phyloP scores from a whole-genome alignment of 2,329 filamentous ascomycete genomes.

The Scytalidium sp. region DNA sequence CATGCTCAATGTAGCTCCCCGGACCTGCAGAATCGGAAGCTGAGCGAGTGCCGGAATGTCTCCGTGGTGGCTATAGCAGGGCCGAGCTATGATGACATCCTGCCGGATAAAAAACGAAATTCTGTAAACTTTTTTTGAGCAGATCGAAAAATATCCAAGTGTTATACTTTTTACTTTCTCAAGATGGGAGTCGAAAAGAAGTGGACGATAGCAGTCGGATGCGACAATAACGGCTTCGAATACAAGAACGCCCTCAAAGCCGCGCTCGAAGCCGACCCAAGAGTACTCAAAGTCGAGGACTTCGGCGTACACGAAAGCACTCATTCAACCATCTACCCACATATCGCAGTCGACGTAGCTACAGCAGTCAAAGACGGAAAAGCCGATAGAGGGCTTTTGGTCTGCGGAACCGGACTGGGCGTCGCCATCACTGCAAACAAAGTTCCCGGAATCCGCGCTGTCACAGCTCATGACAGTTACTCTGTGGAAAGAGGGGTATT shows the following conservation, averaged over 20 bases:
- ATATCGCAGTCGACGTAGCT: constrained; percentile 72
- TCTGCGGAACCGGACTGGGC: constrained; percentile 84
- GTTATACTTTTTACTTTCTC: not conserved
- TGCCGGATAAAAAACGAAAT: no score
- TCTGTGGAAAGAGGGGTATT: constrained; percentile 76
- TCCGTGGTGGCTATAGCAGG: not conserved
- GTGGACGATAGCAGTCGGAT: not conserved
- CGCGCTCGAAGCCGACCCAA: constrained; percentile 64
- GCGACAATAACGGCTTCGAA: constrained; percentile 47
- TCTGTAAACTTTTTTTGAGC: not conserved
- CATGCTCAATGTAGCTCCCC: not conserved
- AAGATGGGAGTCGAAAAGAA: not conserved
- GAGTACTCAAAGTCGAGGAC: constrained; percentile 67
- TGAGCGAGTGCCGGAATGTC: not conserved
- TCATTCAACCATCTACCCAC: constrained; percentile 81
- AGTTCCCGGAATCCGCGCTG: constrained; percentile 78
- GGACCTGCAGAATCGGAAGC: not conserved
- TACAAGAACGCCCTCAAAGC: constrained; percentile 79
- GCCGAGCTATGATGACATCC: no score
- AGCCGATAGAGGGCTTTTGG: constrained; percentile 74
- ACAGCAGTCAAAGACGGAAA: constrained; percentile 56
- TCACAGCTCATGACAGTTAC: constrained; percentile 86
- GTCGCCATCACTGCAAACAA: constrained; percentile 91
- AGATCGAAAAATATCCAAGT: no score
- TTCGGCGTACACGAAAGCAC: constrained; percentile 62